Evolutionary conservation across 805 yeast species (phyloP).

Genomic region (Schwanniomyces vanrijiae): DNA sequence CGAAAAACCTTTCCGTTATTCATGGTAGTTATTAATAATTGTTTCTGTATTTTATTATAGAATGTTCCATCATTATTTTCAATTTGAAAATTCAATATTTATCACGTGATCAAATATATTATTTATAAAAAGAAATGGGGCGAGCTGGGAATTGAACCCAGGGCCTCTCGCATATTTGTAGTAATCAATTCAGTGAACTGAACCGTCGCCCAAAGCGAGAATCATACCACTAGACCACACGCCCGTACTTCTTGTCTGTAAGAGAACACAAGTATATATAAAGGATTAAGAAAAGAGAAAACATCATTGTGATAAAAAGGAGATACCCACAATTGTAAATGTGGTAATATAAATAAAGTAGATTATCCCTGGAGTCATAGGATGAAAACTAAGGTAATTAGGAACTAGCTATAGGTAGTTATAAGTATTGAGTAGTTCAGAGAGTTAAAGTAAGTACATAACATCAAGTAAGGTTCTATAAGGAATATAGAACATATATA

Average conservation of each 20-base stretch:
- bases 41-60: neutral
- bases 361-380: no score
- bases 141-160: constrained; percentile 59
- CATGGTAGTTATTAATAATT: constrained; percentile 16
- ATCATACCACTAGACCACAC: constrained; percentile 22
- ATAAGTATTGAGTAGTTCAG: no score
- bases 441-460: no score
- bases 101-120: neutral
- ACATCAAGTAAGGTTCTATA: no score
- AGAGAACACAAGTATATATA: no score
- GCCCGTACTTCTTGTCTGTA: constrained; percentile 9
- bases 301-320: no score
- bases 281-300: no score
- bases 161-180: constrained; percentile 52
- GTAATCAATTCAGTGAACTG: constrained; percentile 6
- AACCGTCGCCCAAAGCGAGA: constrained; percentile 19
- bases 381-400: no score
- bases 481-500: no score
- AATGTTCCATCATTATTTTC: neutral
- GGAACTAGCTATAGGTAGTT: no score
- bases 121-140: constrained; percentile 20
- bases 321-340: no score
- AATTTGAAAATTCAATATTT: neutral
- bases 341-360: no score
- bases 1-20: constrained; percentile 35